Conservation (phyloP, 1,139 yeast genomes). For the Scheffersomyces cryptocercus region DNA sequence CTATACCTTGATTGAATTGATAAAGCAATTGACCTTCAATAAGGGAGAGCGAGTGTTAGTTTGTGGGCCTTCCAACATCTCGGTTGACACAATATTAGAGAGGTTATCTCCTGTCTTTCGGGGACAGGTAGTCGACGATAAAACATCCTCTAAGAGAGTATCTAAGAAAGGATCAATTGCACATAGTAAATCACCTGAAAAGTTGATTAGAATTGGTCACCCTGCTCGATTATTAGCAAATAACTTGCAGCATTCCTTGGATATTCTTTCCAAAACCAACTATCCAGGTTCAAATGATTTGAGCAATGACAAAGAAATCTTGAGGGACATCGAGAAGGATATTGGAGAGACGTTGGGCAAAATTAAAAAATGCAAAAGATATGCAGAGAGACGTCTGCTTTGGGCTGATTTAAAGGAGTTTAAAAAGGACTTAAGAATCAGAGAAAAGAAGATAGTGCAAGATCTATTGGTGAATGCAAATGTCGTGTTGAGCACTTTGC, state of each 20-base stretch:
- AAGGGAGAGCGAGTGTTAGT: conserved; percentile 71
- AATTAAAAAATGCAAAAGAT: conserved; percentile 65
- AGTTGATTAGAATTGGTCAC: conserved; percentile 82
- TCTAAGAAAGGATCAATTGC: conserved; percentile 3
- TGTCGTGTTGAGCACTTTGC: conserved; percentile 81
- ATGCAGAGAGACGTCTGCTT: conserved; percentile 62
- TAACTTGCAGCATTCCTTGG: conserved; percentile 74
- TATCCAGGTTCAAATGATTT: conserved; percentile 16
- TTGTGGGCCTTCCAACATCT: conserved; percentile 95
- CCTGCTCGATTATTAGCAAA: conserved; percentile 78
- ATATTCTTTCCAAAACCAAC: conserved; percentile 59
- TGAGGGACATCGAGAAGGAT: conserved; percentile 70
- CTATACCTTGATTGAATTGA: conserved; percentile 80
- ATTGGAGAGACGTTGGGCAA: conserved; percentile 60
- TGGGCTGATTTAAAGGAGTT: conserved; percentile 71
- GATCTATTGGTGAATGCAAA: conserved; percentile 61
- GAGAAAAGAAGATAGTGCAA: conserved; percentile 66
- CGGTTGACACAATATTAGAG: conserved; percentile 90
- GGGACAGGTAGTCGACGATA: conserved; percentile 6
- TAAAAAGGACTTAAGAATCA: conserved; percentile 62
- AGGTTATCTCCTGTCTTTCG: conserved; percentile 52
- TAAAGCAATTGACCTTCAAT: conserved; percentile 64
- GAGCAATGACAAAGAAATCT: conserved; percentile 61
- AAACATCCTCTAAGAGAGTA: conserved; percentile 13
- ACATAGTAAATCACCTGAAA: conserved; percentile 39